Percentiles rank a stretch among this genome's conserved stretches.
These are phyloP conservation scores for Echinosophora koreensis DNA, from an alignment of 306 rosid genomes.

Conservation along the genomic window DNA sequence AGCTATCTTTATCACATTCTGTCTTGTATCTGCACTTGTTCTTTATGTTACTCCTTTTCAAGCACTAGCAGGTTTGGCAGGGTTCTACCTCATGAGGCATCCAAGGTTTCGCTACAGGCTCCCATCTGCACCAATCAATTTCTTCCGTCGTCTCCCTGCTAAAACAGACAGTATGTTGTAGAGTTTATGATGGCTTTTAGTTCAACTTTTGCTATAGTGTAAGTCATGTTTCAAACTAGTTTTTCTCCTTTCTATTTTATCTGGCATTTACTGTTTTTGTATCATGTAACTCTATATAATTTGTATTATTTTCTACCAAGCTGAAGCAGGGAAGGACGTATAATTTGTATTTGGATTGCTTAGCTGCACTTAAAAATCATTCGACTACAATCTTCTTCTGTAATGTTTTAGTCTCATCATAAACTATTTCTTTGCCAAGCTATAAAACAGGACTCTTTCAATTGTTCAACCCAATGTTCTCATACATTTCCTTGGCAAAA, in stretches of 20 bases:
- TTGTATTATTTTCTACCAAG: constrained; percentile 7
- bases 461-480: neutral
- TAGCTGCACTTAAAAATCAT: constrained; percentile 10
- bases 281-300: neutral
- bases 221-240: constrained; percentile 13
- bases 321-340: constrained; percentile 10
- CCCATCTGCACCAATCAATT: constrained; percentile 51
- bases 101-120: constrained; percentile 51
- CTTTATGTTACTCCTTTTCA: constrained; percentile 54
- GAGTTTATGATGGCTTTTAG: neutral
- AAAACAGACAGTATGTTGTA: constrained; percentile 56
- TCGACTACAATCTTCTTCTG: neutral
- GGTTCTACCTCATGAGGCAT: constrained; percentile 53
- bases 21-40: constrained; percentile 33
- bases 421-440: neutral
- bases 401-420: neutral
- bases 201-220: neutral
- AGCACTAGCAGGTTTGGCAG: constrained; percentile 46
- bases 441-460: neutral
- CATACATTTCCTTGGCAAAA: neutral
- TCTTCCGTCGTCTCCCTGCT: constrained; percentile 54
- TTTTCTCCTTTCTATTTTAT: neutral
- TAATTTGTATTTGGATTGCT: constrained; percentile 30
- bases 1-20: constrained; percentile 39
- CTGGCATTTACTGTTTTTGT: neutral